A percentile compares a stretch with the other conserved stretches of the same genome.
Evolutionary conservation across 148 eudicot genomes (phyloP).

Genomic region (Rhododendron henanense): DNA sequence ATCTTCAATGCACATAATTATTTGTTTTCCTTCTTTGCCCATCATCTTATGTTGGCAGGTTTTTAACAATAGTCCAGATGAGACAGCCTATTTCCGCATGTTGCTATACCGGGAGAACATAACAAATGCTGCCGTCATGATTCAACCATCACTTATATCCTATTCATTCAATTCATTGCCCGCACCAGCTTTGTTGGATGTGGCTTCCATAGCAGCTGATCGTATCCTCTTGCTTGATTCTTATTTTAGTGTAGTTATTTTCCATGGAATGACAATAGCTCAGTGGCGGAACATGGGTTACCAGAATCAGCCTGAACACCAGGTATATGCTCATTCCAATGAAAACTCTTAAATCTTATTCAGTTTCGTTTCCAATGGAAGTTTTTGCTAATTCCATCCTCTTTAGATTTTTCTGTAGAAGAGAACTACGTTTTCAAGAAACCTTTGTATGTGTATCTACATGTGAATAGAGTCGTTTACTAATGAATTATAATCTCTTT

Average conservation of each 20-base stretch:
- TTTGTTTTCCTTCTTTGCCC: background rate
- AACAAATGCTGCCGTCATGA: conserved; percentile 88
- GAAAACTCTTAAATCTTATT: too few species aligned
- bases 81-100: conserved; percentile 96
- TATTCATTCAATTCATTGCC: conserved; percentile 87
- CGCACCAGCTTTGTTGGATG: conserved; percentile 78
- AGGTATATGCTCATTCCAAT: conserved; percentile 33
- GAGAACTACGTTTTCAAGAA: background rate
- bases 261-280: conserved; percentile 93
- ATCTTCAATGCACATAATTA: background rate
- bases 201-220: conserved; percentile 79
- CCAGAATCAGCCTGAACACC: conserved; percentile 83
- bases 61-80: conserved; percentile 95
- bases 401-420: too few species aligned
- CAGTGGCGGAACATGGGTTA: conserved; percentile 97
- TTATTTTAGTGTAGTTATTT: conserved; percentile 87
- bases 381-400: too few species aligned
- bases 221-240: conserved; percentile 86
- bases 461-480: background rate
- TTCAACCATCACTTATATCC: conserved; percentile 89
- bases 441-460: background rate
- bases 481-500: background rate
- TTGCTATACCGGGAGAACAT: conserved; percentile 75
- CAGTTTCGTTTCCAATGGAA: too few species aligned
- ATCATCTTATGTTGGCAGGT: conserved; percentile 34